Evolutionary conservation across 2,329 filamentous ascomycete species (phyloP), one percentile per base, ranked within the genome.

Genomic region (Penicillium rolfsii): DNA sequence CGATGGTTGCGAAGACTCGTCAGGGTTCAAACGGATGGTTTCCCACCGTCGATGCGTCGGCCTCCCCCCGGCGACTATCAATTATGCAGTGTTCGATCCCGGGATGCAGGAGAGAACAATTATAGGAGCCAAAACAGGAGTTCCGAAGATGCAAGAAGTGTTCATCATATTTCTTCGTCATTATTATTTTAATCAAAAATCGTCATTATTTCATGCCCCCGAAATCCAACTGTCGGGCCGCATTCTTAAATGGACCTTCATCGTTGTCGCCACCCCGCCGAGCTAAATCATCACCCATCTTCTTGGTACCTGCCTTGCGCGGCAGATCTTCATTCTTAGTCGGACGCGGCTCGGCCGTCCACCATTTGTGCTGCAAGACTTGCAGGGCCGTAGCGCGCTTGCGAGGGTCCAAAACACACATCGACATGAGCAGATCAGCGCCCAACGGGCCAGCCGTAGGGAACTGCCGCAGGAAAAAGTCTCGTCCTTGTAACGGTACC

Each of bases 381-480:
- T 91, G 86, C 38, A 85, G 82, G 0, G 93, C 91, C 0, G 88
- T 91, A 70, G 91, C 89, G 60, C 95, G 84, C 76, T 90, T 92
- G 72, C 87, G 86, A n/a, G 95, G 95, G 77, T 99, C 92, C 63
- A 98, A 84, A 12, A 85, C 84, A 63, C 97, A 83, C 78, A 96
- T 96, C 67, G 86, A 87, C 83, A 95, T 91, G 54, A 99, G 82
- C 61, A 99, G 80, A 74, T 98, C 93, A 33, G 96, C 91, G 46
- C 95, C 95, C 54, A 91, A 86, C 9, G 87, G 80, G 24, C 94
- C 95, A 9, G 94, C 86, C 11, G 90, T 90, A 58, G 90, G 88
- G 73, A 99, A 97, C 63, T 87, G 86, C 56, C 82, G 81, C 72
- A 89, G 83, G 81, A 91, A 97, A 72, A 89, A 89, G 58, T 90